A percentile compares a stretch with the other conserved stretches of the same genome.
These are phyloP conservation scores for Microbotryum saponariae DNA, from an alignment of 1,284 basidiomycete species.

Conservation along the genomic window DNA sequence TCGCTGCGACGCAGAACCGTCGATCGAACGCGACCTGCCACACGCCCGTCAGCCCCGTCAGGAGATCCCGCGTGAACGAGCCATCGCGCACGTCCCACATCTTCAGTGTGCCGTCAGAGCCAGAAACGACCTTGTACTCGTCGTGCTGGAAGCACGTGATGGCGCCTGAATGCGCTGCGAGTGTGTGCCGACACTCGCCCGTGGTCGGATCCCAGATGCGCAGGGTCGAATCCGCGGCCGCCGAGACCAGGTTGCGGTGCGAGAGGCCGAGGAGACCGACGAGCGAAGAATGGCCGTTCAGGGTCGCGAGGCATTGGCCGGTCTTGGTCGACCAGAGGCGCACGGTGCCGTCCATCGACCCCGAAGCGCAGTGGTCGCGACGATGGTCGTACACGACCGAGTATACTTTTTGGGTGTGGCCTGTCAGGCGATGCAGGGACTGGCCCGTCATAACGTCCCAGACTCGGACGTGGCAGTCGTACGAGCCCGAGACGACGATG, in stretches of 20 bases:
- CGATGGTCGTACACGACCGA: constrained; percentile 54
- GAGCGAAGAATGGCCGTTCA: constrained; percentile 44
- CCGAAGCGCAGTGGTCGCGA: constrained; percentile 81
- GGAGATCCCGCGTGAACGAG: constrained; percentile 68
- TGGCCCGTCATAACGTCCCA: constrained; percentile 89
- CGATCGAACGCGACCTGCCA: constrained; percentile 95
- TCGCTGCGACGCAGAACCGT: constrained; percentile 79
- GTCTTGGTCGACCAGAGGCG: constrained; percentile 80
- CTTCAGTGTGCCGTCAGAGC: constrained; percentile 89
- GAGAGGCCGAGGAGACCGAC: constrained; percentile 48
- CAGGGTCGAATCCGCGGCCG: constrained; percentile 85
- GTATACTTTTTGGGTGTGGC: constrained; percentile 84
- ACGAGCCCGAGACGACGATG: constrained; percentile 86
- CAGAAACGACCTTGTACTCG: constrained; percentile 87
- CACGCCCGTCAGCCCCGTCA: constrained; percentile 80
- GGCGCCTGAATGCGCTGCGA: constrained; percentile 81
- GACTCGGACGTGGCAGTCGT: constrained; percentile 83
- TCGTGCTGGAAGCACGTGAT: constrained; percentile 98
- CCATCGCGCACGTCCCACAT: constrained; percentile 91
- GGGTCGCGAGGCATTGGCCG: constrained; percentile 67
- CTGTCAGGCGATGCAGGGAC: constrained; percentile 68
- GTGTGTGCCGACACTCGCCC: constrained; percentile 66
- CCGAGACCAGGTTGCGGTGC: constrained; percentile 78
- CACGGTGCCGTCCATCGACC: constrained; percentile 93
- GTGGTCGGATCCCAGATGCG: constrained; percentile 84